Conservation (phyloP, 192 early-diverging fungal genomes). For the Thoreauomyces humboldtii region DNA sequence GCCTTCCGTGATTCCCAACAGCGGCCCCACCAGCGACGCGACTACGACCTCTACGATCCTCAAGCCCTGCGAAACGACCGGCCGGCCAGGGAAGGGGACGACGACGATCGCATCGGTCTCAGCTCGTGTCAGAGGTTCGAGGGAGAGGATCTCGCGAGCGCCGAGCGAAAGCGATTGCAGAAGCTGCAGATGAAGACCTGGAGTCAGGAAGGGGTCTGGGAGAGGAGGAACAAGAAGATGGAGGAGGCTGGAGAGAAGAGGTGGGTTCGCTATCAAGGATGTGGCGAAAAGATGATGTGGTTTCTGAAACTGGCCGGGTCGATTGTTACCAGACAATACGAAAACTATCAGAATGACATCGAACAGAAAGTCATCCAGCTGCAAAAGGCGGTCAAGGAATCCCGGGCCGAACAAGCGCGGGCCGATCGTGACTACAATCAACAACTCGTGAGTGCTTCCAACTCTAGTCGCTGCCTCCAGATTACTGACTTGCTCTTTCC, state of each 20-base stretch:
- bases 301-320: too few species aligned
- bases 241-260: conserved; percentile 40
- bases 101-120: conserved; percentile 41
- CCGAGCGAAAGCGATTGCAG: conserved; percentile 33
- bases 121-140: conserved; percentile 51
- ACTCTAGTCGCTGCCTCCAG: too few species aligned
- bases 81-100: conserved; percentile 47
- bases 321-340: conserved; percentile 34
- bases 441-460: conserved; percentile 41
- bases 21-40: conserved; percentile 42
- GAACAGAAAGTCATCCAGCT: conserved; percentile 35
- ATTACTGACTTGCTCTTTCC: too few species aligned
- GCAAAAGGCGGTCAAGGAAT: conserved; percentile 34
- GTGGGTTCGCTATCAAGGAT: too few species aligned
- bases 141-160: conserved; percentile 50
- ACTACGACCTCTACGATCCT: conserved; percentile 59
- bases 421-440: conserved; percentile 44
- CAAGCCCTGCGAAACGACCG: conserved; percentile 42
- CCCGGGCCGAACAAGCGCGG: conserved; percentile 31
- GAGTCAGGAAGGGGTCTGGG: conserved; percentile 43
- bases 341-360: conserved; percentile 41
- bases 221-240: conserved; percentile 36
- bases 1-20: conserved; percentile 44
- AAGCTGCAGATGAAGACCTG: conserved; percentile 54
- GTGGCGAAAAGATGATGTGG: not conserved